Percentiles rank a stretch among this genome's conserved stretches.
Evolutionary conservation across 2,329 filamentous ascomycete genomes (phyloP).

Genomic region (Pleurostoma richardsiae): DNA sequence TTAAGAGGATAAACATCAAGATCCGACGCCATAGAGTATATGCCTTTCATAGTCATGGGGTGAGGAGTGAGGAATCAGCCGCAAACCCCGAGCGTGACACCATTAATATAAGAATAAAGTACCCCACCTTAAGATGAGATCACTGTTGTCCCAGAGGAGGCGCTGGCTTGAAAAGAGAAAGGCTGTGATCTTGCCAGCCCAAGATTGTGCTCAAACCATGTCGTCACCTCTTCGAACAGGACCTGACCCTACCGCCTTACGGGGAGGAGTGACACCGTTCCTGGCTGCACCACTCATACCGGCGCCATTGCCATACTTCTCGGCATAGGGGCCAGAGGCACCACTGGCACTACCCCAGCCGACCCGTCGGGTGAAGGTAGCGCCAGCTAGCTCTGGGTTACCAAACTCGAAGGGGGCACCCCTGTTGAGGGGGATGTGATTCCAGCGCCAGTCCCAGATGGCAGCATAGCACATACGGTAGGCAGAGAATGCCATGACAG

Average conservation of each 20-base stretch:
- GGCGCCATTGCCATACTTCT: background rate
- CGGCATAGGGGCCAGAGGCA: background rate
- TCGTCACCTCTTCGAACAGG: background rate
- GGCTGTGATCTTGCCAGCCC: too few species aligned
- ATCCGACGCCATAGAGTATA: too few species aligned
- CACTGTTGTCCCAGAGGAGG: too few species aligned
- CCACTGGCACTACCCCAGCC: constrained; percentile 14
- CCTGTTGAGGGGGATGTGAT: constrained; percentile 58
- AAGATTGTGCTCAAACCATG: background rate
- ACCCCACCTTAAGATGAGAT: too few species aligned
- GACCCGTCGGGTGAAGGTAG: constrained; percentile 17
- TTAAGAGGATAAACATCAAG: too few species aligned
- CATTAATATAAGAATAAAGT: too few species aligned
- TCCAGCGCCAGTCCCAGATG: constrained; percentile 64
- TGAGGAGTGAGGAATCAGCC: too few species aligned
- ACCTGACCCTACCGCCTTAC: background rate
- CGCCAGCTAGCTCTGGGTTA: constrained; percentile 12
- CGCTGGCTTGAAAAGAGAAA: too few species aligned
- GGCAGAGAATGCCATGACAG: constrained; percentile 52
- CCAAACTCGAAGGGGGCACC: constrained; percentile 23
- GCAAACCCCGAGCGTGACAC: too few species aligned
- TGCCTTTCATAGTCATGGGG: too few species aligned
- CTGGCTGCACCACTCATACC: background rate
- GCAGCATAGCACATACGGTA: constrained; percentile 65
- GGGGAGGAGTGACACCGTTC: background rate